A percentile compares a stretch with the other conserved stretches of the same genome.
phyloP scores from a whole-genome alignment of 139 green algal species.

The Chlorella vulgaris region DNA sequence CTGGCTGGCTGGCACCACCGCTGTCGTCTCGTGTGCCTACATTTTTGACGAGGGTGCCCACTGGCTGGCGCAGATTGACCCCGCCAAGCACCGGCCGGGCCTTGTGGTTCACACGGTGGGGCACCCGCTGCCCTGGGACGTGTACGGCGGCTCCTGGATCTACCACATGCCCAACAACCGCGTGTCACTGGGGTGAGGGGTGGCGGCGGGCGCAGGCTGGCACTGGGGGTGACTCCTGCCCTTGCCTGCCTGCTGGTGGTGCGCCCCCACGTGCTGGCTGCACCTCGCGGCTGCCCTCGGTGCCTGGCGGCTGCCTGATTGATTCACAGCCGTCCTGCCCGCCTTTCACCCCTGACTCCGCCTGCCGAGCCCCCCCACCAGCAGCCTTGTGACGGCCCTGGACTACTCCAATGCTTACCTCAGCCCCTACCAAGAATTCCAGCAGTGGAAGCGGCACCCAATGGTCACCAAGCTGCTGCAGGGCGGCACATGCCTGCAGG shows the following conservation, averaged over 20 bases:
- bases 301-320: background rate
- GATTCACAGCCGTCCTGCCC: background rate
- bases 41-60: background rate
- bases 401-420: constrained; percentile 93
- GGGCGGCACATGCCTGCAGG: constrained; percentile 80
- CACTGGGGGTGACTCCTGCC: background rate
- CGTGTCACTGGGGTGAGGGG: constrained; percentile 74
- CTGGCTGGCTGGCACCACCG: no score
- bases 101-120: constrained; percentile 86
- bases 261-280: background rate
- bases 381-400: constrained; percentile 78
- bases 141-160: constrained; percentile 90
- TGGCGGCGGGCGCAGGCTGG: no score
- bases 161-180: constrained; percentile 90
- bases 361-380: background rate
- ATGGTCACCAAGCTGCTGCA: constrained; percentile 73
- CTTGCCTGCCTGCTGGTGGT: background rate
- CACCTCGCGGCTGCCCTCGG: no score
- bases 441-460: constrained; percentile 90
- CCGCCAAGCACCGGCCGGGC: constrained; percentile 73
- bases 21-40: no score
- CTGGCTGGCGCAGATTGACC: background rate
- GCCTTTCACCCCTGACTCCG: background rate
- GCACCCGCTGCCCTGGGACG: constrained; percentile 72
- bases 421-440: constrained; percentile 83